A percentile compares a stretch with the other conserved stretches of the same genome.
Conservation (phyloP, 1,139 yeast species). For the Suhomyces choctaworum region DNA sequence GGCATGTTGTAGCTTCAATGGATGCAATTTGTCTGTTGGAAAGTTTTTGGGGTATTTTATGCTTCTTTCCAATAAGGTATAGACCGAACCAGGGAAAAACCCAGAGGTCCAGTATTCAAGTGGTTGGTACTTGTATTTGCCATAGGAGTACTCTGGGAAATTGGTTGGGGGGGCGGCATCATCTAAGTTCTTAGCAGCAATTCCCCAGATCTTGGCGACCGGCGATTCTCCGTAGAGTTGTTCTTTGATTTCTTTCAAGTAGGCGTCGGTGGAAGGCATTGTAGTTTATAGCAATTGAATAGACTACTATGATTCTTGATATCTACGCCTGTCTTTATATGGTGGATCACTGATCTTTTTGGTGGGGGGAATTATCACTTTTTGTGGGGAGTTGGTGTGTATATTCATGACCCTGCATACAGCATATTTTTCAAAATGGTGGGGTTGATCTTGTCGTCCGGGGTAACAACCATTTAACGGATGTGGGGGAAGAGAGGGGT, state of each 20-base stretch:
- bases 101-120: slow-evolving; percentile 29
- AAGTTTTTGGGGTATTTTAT: slow-evolving; percentile 15
- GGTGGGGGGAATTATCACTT: no score
- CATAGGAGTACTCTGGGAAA: slow-evolving; percentile 16
- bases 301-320: no score
- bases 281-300: background rate
- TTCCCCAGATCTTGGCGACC: slow-evolving; percentile 19
- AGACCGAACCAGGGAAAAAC: slow-evolving; percentile 27
- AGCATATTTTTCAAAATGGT: no score
- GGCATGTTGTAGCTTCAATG: slow-evolving; percentile 19
- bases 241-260: slow-evolving; percentile 7
- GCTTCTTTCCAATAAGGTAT: slow-evolving; percentile 22
- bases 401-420: no score
- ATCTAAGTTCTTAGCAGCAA: slow-evolving; percentile 11
- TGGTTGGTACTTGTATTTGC: slow-evolving; percentile 18
- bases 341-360: no score
- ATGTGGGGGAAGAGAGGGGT: no score
- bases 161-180: slow-evolving; percentile 12
- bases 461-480: no score
- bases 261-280: background rate
- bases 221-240: slow-evolving; percentile 14
- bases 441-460: no score
- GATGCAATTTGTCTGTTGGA: slow-evolving; percentile 11
- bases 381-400: no score
- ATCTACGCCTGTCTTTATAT: no score